Percentiles rank a stretch among this genome's conserved stretches.
phyloP scores from a whole-genome alignment of 805 yeast species.

The Zygotorulaspora sp. region DNA sequence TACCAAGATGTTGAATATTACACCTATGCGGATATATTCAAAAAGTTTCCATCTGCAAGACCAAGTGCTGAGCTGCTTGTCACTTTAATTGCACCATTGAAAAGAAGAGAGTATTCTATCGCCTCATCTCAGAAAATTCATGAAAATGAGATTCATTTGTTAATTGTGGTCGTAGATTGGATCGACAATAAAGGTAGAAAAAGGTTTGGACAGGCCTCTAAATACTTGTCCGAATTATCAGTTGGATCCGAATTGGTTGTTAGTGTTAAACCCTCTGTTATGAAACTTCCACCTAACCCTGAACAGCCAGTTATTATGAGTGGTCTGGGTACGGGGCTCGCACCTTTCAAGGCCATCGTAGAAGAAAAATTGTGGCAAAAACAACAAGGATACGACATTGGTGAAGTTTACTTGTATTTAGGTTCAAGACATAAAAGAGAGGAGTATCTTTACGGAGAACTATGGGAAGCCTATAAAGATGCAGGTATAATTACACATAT shows the following conservation, averaged over 20 bases:
- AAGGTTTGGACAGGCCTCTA: conserved; percentile 92
- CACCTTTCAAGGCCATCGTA: conserved; percentile 95
- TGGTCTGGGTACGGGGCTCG: conserved; percentile 96
- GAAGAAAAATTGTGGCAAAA: conserved; percentile 94
- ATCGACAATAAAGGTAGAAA: conserved; percentile 76
- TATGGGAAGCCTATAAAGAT: conserved; percentile 93
- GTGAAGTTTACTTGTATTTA: conserved; percentile 78
- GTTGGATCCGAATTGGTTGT: conserved; percentile 87
- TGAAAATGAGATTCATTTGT: conserved; percentile 83
- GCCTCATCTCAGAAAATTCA: conserved; percentile 94
- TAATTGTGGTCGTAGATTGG: conserved; percentile 97
- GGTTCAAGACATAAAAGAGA: conserved; percentile 95
- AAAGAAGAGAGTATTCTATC: conserved; percentile 96
- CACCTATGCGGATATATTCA: conserved; percentile 76
- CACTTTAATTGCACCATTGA: conserved; percentile 73
- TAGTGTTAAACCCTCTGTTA: conserved; percentile 92
- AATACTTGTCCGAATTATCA: conserved; percentile 71
- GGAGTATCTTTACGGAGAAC: conserved; percentile 92
- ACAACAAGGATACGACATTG: conserved; percentile 83
- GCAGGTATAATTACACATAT: conserved; percentile 90
- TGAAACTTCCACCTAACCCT: conserved; percentile 87
- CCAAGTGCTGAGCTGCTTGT: conserved; percentile 70
- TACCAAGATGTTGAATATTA: conserved; percentile 80
- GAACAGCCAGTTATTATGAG: conserved; percentile 93
- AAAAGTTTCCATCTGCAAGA: conserved; percentile 74